phyloP scores from a whole-genome alignment of 192 early-diverging fungal species.

The Backusella westeae region DNA sequence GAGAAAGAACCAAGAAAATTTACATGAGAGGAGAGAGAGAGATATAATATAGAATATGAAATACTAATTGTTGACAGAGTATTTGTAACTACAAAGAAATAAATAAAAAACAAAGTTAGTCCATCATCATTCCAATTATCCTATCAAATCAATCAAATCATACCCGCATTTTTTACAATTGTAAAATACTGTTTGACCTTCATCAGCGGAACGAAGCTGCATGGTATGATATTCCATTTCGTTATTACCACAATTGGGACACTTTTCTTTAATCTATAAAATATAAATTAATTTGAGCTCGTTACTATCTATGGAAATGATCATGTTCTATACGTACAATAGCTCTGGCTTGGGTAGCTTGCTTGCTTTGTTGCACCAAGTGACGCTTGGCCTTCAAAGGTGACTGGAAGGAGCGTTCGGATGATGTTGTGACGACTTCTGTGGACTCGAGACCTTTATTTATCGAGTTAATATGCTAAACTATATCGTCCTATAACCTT shows the following conservation, averaged over 20 bases:
- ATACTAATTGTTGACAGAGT: constrained; percentile 23
- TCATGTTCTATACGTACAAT: constrained; percentile 34
- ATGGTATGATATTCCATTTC: constrained; percentile 97
- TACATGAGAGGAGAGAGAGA: neutral
- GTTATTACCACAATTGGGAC: constrained; percentile 87
- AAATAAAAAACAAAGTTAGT: neutral
- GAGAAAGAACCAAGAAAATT: neutral
- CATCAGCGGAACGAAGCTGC: constrained; percentile 97
- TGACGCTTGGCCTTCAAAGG: constrained; percentile 67
- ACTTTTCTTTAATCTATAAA: constrained; percentile 86
- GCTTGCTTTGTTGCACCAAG: constrained; percentile 51
- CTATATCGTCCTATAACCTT: neutral
- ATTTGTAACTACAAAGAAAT: constrained; percentile 12
- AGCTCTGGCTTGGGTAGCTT: constrained; percentile 40
- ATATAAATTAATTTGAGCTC: too few species aligned
- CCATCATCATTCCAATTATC: neutral
- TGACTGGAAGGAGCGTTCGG: constrained; percentile 78
- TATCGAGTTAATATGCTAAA: neutral
- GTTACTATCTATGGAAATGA: too few species aligned
- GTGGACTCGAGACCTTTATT: constrained; percentile 70
- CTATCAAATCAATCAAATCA: constrained; percentile 13
- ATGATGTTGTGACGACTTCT: constrained; percentile 77
- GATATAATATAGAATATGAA: neutral
- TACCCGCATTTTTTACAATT: constrained; percentile 95
- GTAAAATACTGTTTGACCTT: constrained; percentile 99